Evolutionary conservation across 1,284 basidiomycete genomes (phyloP), one percentile per base, ranked within the genome.

Genomic region (Abortiporus biennis): DNA sequence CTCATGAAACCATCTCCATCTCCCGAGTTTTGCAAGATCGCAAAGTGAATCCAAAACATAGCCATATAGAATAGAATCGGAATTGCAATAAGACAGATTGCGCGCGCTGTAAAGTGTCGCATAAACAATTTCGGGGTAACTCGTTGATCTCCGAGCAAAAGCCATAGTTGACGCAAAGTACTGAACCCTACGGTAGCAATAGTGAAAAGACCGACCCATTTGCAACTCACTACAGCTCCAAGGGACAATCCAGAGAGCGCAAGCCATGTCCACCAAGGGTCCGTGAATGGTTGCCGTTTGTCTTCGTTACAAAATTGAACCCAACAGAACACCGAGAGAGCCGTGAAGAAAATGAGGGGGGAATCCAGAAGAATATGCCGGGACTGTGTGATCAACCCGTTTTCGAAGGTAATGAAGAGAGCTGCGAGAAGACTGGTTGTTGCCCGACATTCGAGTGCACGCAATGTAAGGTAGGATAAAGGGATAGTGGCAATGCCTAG

Each of bases 141-240:
- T 33, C 84, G 80, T 20, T 90, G 60, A 61, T 99, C 92, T 6
- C 94, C 96, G 5, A 99, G 77, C 15, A 96, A 76, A 21, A 73
- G 62, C 96, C 96, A 99, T 1, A 99, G 72, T 57, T 96, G 95
- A 31, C 78, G 68, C 32, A 99, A 56, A 1, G 93, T 96, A 51
- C 82, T 82, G 20, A 89, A 58, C 12, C 95, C 96, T 43, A 99
- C 69, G 3, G 94, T 95, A 5, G 94, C 92, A 53, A 99, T 92
- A n/a, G 94, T 99, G 67, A 99, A 98, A 24, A 99, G 72, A 5
- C 96, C 96, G 40, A 99, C 95, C 96, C 96, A 99, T 65, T 99
- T 99, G 68, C 90, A 93, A 56, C 84, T 89, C 34, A 88, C 79
- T 30, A 96, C 92, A 1, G 92, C 91, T 33, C 96, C 96, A 15